Conservation (phyloP, 2,329 filamentous ascomycete genomes). For the Hymenoscyphus fraxineus region DNA sequence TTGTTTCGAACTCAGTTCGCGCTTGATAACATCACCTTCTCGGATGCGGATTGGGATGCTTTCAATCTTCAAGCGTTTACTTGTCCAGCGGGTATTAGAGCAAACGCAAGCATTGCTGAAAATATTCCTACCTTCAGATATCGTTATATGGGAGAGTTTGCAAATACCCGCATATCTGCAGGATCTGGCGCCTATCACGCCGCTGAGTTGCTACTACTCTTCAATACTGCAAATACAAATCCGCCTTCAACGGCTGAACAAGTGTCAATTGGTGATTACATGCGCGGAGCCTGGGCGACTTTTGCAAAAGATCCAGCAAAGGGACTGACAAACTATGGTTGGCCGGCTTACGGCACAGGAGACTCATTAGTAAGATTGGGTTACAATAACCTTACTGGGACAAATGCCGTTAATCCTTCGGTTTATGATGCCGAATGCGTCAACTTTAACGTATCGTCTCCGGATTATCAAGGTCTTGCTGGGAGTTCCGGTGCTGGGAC, state of each 20-base stretch:
- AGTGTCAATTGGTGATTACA: constrained; percentile 33
- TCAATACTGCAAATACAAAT: constrained; percentile 29
- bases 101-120: constrained; percentile 27
- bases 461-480: background rate
- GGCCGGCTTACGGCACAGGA: constrained; percentile 30
- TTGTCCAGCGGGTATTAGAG: constrained; percentile 33
- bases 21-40: constrained; percentile 19
- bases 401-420: constrained; percentile 29
- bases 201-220: constrained; percentile 36
- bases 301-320: constrained; percentile 39
- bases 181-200: constrained; percentile 37
- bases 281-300: constrained; percentile 39
- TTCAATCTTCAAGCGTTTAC: constrained; percentile 35
- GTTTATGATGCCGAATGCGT: constrained; percentile 29
- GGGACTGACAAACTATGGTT: constrained; percentile 35
- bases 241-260: constrained; percentile 31
- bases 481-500: background rate
- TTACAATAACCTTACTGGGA: constrained; percentile 30
- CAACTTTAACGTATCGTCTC: constrained; percentile 19
- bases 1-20: constrained; percentile 29
- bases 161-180: constrained; percentile 32
- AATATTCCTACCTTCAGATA: constrained; percentile 39
- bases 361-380: constrained; percentile 31
- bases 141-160: constrained; percentile 38
- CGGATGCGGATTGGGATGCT: constrained; percentile 29